Evolutionary conservation across 1,139 yeast genomes (phyloP), one percentile per base, ranked within the genome.

Genomic region (Taphrina pruni): DNA sequence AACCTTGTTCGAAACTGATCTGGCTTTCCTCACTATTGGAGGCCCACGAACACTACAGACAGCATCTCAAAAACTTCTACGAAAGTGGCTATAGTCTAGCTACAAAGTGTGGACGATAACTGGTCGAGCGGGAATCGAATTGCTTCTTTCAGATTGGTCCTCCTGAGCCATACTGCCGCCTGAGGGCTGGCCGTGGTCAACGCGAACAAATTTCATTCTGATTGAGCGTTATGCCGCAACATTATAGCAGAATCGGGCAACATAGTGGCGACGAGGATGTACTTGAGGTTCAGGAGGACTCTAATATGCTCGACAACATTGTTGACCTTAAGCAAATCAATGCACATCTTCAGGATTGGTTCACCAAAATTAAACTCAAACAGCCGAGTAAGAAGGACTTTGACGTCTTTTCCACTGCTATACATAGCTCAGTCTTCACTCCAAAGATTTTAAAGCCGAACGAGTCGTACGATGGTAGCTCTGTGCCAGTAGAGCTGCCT

Each of bases 281-380:
- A 12, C 51, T 14, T 5, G 65, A 14, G 9, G 32, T 36, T 6
- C 56, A 50, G 11, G 65, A 48, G 17, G 69, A 65, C 26, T n/a
- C 46, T 32, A 60, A 43, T 17, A 50, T 46, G 48, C 60, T 65
- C 39, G 69, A 65, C n/a, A 64, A 64, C 38, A 57, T 66, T 20
- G 66, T 66, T n/a, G 70, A 60, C 41, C 45, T 66, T 26, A 62
- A 56, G 58, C 60, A 65, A 21, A 67, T 67, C 46, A 67, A 67
- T 62, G 70, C 70, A 45, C 67, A 66, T 26, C 58, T 67, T 12
- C 61, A 64, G 43, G 60, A 57, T 20, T 67, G 70, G 70, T 9
- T 71, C 74, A 32, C 66, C 32, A 11, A 64, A 21, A 64, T 64
- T 39, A 64, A 64, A 50, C n/a, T 41, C 17, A 64, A 64, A 21